Evolutionary conservation across 257 asterid species (phyloP), one percentile per base, ranked within the genome.

Genomic region (Orobanche coerulescens): DNA sequence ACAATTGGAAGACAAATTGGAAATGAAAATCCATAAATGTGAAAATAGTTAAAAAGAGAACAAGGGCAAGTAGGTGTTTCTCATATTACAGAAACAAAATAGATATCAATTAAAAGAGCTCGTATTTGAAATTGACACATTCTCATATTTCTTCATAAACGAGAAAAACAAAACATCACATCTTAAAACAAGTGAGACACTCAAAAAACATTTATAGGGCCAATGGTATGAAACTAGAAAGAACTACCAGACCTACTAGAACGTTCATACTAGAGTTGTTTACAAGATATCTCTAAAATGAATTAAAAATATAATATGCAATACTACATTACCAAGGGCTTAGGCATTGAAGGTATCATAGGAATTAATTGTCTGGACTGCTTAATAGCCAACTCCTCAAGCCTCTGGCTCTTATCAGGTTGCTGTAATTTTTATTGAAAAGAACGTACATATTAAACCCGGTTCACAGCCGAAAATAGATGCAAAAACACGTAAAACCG

Each of bases 321-420:
- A 28, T 30, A 20, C 33, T 55, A 33, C 30, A 64, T 62, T 77
- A 87, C 86, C 94, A 76, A 73, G 20, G 80, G 71, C 72, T 81
- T 84, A 31, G 92, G 81, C 67, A 69, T 58, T 40, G 85, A 72
- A 16, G 85, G 80, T 44, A 81, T 78, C 78, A 79, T 66, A 28
- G 94, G 94, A 72, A 82, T 82, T 62, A 82, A 72, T 61, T 84
- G 87, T 40, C 86, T 76, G 54, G 87, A 84, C 73, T 82, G 94
- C 79, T 82, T 84, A 62, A 79, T 72, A 22, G 86, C 84, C 71
- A 84, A 74, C 71, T 84, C 94, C 72, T 84, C 87, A 48, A 84
- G 78, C 83, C 84, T 78, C 76, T 82, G 87, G 51, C 58, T 72
- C 75, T 79, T 84, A 63, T 84, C 87, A 62, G 83, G 78, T 58